phyloP scores from a whole-genome alignment of 2,329 filamentous ascomycete species.

The Ophiostoma himal-ulmi region DNA sequence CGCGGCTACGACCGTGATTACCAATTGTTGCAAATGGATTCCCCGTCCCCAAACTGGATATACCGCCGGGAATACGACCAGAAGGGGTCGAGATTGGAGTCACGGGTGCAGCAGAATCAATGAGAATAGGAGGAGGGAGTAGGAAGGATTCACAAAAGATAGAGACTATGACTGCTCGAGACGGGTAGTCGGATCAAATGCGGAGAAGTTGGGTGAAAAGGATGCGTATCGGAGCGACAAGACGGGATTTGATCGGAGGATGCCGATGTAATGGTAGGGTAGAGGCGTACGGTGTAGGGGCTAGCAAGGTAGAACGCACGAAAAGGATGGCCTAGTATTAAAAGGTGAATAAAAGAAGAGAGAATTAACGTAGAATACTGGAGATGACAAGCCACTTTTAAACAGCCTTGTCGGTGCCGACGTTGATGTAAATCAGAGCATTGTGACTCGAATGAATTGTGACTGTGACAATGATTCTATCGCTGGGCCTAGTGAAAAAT shows the following conservation, averaged over 20 bases:
- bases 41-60: not conserved
- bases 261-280: not conserved
- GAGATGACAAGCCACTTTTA: not conserved
- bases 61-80: not conserved
- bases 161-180: not conserved
- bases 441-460: not conserved
- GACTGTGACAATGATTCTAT: not conserved
- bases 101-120: no score
- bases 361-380: not conserved
- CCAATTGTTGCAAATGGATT: not conserved
- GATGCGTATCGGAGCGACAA: not conserved
- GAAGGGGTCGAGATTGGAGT: no score
- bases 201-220: not conserved
- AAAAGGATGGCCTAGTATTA: no score
- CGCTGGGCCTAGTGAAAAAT: not conserved
- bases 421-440: not conserved
- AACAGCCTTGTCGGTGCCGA: slow-evolving; percentile 1
- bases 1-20: not conserved
- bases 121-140: not conserved
- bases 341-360: not conserved
- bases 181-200: not conserved
- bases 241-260: not conserved
- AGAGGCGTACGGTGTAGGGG: not conserved
- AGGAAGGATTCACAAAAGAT: not conserved
- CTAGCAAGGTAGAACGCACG: no score